Base-by-base conservation (phyloP, 345 rosid genomes). In the Acer campestre region DNA sequence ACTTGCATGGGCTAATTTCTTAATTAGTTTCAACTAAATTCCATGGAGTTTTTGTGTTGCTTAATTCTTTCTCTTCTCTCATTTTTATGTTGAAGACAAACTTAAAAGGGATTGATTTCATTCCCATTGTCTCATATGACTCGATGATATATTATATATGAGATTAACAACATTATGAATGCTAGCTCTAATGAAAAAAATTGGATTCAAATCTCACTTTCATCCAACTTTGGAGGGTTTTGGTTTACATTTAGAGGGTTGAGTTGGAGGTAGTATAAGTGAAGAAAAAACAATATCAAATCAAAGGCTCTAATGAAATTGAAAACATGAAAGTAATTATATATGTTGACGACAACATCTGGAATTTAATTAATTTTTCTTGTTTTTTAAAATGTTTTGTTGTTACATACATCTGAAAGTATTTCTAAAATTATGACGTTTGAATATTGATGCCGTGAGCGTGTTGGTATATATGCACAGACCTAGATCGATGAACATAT, bases 1-100 rank as follows among this genome's bases (percentile, higher is more conserved):
- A 44, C 53, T 73, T 77, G 68, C 77, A 71, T 72, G 53, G 48
- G 58, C 59, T n/a, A 58, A 61, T 66, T 66, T 58, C 67, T 20
- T 22, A 42, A 38, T 61, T 22, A 42, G 56, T 61, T 10, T 27
- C 67, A 40, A 25, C 25, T 49, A 18, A 38, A 16, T 17, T 10
- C 35, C 7, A 2, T 6, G 40, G 13, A 35, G 1, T 13, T 40
- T 59, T 17, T 55, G 18, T 42, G 18, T 2, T 35, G 38, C 38
- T 35, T 35, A 35, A 35, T 61, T 3, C 29, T 38, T n/a, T 49
- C 12, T 40, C 25, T 38, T 68, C 13, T 23, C 31, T 7, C 6
- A 13, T 61, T 68, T 48, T 23, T 2, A 13, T 14, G 68, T 12
- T 61, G 18, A 61, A 61, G 40, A 42, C 59, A 42, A 23, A 44